phyloP scores from a whole-genome alignment of 2,329 filamentous ascomycete species.

The Fusarium sp. region DNA sequence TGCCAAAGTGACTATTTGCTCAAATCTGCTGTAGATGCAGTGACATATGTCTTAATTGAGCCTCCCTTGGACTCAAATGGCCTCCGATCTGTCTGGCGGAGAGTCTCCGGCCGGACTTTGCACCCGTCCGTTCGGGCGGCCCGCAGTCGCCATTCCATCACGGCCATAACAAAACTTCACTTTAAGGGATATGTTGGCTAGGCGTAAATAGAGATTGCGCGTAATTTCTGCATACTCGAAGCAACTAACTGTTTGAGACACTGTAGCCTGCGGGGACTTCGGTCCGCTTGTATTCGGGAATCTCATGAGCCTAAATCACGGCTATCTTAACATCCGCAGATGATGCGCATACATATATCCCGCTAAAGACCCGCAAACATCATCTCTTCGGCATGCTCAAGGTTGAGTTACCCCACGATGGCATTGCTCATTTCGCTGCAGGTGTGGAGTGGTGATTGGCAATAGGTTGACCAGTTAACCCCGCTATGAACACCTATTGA shows the following conservation, averaged over 20 bases:
- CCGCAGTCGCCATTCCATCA: constrained; percentile 5
- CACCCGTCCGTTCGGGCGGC: constrained; percentile 1
- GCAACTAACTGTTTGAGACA: constrained; percentile 3
- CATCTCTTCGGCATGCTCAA: neutral
- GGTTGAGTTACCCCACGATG: neutral
- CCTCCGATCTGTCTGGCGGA: neutral
- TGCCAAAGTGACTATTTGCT: neutral
- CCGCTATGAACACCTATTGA: too few species aligned
- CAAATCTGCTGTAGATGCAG: neutral
- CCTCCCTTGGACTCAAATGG: constrained; percentile 19
- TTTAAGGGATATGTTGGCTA: neutral
- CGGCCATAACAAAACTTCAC: neutral
- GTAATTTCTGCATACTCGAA: neutral
- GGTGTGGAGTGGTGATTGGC: too few species aligned
- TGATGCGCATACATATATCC: neutral
- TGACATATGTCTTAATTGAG: constrained; percentile 14
- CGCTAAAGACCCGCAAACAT: neutral
- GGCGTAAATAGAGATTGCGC: neutral
- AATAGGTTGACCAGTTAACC: too few species aligned
- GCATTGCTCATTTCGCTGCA: too few species aligned
- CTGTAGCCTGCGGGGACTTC: neutral
- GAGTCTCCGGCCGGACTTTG: neutral
- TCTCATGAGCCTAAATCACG: too few species aligned
- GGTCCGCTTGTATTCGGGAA: too few species aligned
- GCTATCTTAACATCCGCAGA: too few species aligned